Conservation (phyloP, 1,139 yeast genomes). For the Candida sp. region DNA sequence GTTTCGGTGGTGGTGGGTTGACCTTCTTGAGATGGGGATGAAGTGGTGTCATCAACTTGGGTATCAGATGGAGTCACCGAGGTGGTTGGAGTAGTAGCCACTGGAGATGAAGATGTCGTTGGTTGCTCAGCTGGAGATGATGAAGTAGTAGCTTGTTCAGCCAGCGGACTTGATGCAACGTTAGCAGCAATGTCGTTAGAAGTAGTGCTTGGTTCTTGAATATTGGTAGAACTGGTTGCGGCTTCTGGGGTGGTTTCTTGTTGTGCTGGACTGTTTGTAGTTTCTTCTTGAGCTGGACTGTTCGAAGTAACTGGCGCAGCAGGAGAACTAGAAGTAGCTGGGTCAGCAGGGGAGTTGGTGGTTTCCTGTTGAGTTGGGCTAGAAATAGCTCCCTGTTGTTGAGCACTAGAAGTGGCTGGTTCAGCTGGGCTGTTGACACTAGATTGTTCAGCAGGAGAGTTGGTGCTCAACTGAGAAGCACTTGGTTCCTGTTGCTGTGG, state of each 20-base stretch:
- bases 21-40: background rate
- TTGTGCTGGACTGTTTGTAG: background rate
- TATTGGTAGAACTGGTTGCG: background rate
- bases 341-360: background rate
- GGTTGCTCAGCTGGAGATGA: background rate
- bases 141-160: conserved; percentile 3
- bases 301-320: background rate
- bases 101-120: conserved; percentile 1
- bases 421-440: background rate
- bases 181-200: too few relatives aligned
- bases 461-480: conserved; percentile 2
- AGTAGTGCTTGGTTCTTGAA: background rate
- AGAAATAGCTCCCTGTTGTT: too few relatives aligned
- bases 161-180: background rate
- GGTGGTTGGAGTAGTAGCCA: background rate
- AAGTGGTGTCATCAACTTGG: background rate
- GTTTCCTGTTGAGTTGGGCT: background rate
- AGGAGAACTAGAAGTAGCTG: background rate
- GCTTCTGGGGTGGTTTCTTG: background rate
- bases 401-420: background rate
- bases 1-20: conserved; percentile 5
- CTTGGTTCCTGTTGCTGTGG: conserved; percentile 6
- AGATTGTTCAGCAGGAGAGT: conserved; percentile 3
- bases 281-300: background rate
- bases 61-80: conserved; percentile 1